Evolutionary conservation across 352 stramenopile genomes (phyloP), one percentile per base, ranked within the genome.

Genomic region (Pythium coloratum): DNA sequence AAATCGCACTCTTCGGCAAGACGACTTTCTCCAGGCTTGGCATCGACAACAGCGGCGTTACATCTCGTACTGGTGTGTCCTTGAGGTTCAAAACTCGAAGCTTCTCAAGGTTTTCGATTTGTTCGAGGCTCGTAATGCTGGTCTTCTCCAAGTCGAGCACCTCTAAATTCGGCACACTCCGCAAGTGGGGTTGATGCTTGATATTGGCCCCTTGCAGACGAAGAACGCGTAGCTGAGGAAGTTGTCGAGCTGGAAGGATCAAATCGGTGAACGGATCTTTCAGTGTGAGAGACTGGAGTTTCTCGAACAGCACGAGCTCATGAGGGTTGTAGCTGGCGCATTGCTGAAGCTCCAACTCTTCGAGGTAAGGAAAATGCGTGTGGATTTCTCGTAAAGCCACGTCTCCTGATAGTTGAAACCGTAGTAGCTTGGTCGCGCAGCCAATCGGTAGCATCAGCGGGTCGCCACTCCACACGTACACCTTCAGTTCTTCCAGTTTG

Each of bases 381-480:
- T 63, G 34, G 14, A 69, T 40, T 18, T 69, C 62, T 42, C 26
- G 54, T 16, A 63, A 47, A n/a, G 18, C 6, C 0, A 63, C 30
- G 42, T 59, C 46, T 0, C 62, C 62, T 20, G 18, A 61, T 6
- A 68, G 20, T 5, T 30, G 54, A 6, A 68, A 34, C 44, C 28
- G 30, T 8, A 18, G n/a, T 8, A 69, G 42, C 8, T 32, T 30
- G 8, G 0, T 20, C 2, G 54, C 62, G 24, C 55, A 47, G 10
- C 55, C 55, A 2, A 38, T 38, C 6, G 62, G 53, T 28, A 69
- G 32, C 62, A 63, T 46, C 4, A 68, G 34, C 2, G 54, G 20
- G 24, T 68, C 62, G 8, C 62, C 62, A 18, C 53, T 58, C 62
- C 62, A 68, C n/a, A 68, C 40, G 44, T 68, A 68, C 16, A 68